Base-by-base conservation (phyloP, 352 stramenopile genomes). In the Pythium brassicae region DNA sequence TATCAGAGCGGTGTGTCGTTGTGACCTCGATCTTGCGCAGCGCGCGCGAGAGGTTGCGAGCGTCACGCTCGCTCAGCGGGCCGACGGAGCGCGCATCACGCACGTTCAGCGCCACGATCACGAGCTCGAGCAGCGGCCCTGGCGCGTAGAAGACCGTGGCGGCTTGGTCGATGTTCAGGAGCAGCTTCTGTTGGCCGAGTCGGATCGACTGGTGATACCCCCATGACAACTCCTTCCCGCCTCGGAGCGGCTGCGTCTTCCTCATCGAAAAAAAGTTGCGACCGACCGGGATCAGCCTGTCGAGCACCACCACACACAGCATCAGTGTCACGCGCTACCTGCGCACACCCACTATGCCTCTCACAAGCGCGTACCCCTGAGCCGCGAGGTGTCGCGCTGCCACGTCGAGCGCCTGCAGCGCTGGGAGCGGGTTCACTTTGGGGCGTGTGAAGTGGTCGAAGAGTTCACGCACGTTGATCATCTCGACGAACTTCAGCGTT, bases 251-350 rank as follows among this genome's bases (percentile, higher is more conserved):
- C n/a, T 77, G 55, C 0, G 76, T 83, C 34, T 84, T 82, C 62
- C 78, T 78, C 68, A 86, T 78, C 0, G 69, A 78, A 26, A 89
- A 90, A 14, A 92, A 76, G 46, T 92, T 92, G 35, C 79, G 72
- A 0, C 78, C 79, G 1, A 87, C 76, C 12, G 70, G 53, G 32
- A 86, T 86, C 58, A 87, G 66, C 9, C 69, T 74, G 42, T n/a
- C 25, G 22, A 4, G 9, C 29, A 29, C 22, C 42, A 15, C 42
- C 25, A n/a, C 11, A 56, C 20, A 23, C 14, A 51, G 22, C 7
- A 23, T 6, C 39, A 39, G 19, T 9, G 2, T 20, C 22, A 47
- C 5, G 19, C 35, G 23, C 4, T 22, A 5, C 42, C 29, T 10
- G 15, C 7, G 39, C 20, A n/a, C 5, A 15, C 2, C 12, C 17